Evolutionary conservation across 176 grass and related monocot species (phyloP).

Genomic region (Paspalum notatum): DNA sequence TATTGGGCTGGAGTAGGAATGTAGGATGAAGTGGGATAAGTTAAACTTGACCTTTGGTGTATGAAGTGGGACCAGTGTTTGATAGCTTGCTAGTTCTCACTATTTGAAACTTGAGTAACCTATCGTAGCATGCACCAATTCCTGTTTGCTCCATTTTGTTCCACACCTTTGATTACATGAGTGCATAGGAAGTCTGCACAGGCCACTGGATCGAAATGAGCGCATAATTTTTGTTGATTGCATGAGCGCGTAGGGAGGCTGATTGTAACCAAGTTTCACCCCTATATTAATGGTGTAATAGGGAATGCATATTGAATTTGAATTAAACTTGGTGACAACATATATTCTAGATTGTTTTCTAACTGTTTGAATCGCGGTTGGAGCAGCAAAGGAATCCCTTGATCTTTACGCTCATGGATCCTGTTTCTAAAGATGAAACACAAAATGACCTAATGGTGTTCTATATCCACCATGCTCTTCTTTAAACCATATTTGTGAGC

Average conservation of each 20-base stretch:
- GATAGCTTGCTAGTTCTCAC: background rate
- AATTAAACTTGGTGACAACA: background rate
- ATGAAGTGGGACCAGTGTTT: background rate
- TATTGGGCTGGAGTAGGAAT: conserved; percentile 11
- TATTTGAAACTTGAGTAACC: background rate
- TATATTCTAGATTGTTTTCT: background rate
- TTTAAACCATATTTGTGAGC: background rate
- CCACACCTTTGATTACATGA: too few species aligned
- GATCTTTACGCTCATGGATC: background rate
- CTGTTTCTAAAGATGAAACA: conserved; percentile 18
- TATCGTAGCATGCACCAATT: background rate
- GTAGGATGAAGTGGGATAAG: conserved; percentile 8
- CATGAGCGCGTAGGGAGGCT: too few species aligned
- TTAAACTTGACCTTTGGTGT: background rate
- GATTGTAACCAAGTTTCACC: too few species aligned
- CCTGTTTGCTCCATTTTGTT: too few species aligned
- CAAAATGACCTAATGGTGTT: background rate
- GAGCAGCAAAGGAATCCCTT: background rate
- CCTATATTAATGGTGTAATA: background rate
- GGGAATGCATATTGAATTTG: background rate
- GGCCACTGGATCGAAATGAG: too few species aligned
- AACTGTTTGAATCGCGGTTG: background rate
- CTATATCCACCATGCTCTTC: conserved; percentile 12
- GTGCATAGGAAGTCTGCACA: too few species aligned
- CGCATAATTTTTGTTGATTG: too few species aligned